Conservation (phyloP, 1,139 yeast species). For the Pichia sp. region DNA sequence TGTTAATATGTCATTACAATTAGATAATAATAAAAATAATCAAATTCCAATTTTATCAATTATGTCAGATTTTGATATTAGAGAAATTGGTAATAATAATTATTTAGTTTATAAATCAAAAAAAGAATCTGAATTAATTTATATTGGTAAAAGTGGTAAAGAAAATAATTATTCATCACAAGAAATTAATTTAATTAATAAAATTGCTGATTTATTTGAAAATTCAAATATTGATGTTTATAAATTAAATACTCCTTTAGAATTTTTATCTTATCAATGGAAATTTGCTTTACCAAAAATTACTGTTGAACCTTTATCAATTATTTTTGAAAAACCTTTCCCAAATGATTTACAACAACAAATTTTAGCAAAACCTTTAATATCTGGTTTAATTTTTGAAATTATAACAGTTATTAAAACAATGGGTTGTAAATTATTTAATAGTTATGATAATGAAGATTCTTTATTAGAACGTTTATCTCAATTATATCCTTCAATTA, state of each 20-base stretch:
- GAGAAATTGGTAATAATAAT: slow-evolving; percentile 31
- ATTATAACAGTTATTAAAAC: slow-evolving; percentile 66
- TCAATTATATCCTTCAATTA: slow-evolving; percentile 37
- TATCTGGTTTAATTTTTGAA: slow-evolving; percentile 74
- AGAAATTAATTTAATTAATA: slow-evolving; percentile 28
- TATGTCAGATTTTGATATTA: slow-evolving; percentile 59
- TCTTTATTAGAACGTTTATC: slow-evolving; percentile 52
- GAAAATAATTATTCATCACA: slow-evolving; percentile 23
- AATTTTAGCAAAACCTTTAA: slow-evolving; percentile 77
- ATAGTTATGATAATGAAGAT: slow-evolving; percentile 59
- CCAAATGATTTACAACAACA: slow-evolving; percentile 56
- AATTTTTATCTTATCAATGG: slow-evolving; percentile 77
- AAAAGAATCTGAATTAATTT: slow-evolving; percentile 31
- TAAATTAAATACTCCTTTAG: slow-evolving; percentile 47
- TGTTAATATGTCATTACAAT: slow-evolving; percentile 35
- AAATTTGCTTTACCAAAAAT: slow-evolving; percentile 72
- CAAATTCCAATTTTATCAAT: slow-evolving; percentile 46
- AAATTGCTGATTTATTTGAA: slow-evolving; percentile 31
- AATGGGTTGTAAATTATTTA: slow-evolving; percentile 69
- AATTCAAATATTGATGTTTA: slow-evolving; percentile 37
- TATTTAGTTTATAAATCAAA: slow-evolving; percentile 31
- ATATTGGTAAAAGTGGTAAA: slow-evolving; percentile 30
- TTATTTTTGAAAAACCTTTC: slow-evolving; percentile 63
- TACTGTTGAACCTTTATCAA: slow-evolving; percentile 68
- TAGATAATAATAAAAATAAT: slow-evolving; percentile 1